Conservation (phyloP, 108 stramenopile species). For the Skeletonema potamos region DNA sequence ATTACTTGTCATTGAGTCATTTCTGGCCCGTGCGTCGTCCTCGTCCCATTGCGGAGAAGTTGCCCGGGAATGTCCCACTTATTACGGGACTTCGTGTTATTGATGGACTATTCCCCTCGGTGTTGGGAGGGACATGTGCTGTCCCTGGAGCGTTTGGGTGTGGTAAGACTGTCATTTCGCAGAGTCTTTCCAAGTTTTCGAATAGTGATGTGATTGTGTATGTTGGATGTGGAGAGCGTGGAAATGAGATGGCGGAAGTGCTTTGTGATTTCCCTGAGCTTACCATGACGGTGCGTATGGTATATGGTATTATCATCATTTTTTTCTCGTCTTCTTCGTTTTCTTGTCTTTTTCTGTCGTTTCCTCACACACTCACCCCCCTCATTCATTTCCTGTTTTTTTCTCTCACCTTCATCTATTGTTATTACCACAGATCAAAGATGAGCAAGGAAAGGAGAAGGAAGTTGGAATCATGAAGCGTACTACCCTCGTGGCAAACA, state of each 20-base stretch:
- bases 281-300: constrained; percentile 74
- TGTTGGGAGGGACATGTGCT: constrained; percentile 98
- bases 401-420: not conserved
- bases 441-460: constrained; percentile 75
- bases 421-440: not conserved
- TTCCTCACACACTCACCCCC: too few species aligned
- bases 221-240: constrained; percentile 93
- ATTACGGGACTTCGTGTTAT: constrained; percentile 99
- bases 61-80: constrained; percentile 96
- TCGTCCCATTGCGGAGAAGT: constrained; percentile 96
- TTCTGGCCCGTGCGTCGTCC: constrained; percentile 99
- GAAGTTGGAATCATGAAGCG: constrained; percentile 99
- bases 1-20: constrained; percentile 91
- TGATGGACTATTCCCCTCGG: constrained; percentile 98
- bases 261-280: constrained; percentile 99
- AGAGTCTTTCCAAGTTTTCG: constrained; percentile 98
- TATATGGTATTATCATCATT: not conserved
- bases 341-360: not conserved
- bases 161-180: constrained; percentile 99
- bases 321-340: not conserved
- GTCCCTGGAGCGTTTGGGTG: constrained; percentile 99
- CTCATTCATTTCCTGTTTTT: not conserved
- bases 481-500: constrained; percentile 99
- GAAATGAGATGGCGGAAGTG: constrained; percentile 99
- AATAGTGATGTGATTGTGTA: constrained; percentile 93